Conservation (phyloP, 306 rosid species). For the Quercus bicolor region DNA sequence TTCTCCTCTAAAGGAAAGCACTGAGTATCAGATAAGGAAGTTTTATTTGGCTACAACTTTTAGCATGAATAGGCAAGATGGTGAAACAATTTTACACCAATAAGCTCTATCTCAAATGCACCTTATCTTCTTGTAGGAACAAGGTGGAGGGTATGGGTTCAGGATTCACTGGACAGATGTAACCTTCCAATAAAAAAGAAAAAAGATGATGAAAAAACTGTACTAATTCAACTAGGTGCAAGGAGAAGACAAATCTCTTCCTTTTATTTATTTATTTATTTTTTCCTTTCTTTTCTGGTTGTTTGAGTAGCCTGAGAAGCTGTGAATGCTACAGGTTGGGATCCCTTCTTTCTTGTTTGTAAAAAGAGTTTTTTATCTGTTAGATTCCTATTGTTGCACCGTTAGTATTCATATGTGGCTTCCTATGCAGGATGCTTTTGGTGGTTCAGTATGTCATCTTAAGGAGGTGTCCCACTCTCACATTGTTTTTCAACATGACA, state of each 20-base stretch:
- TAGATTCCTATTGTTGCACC: background rate
- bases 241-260: background rate
- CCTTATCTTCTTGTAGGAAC: background rate
- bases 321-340: background rate
- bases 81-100: background rate
- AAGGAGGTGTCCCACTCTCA: constrained; percentile 14
- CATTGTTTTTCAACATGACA: constrained; percentile 6
- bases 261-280: background rate
- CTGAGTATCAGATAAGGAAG: background rate
- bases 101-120: background rate
- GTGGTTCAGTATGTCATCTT: constrained; percentile 10
- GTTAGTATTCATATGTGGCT: background rate
- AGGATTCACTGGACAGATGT: background rate
- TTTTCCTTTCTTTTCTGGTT: background rate
- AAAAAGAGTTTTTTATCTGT: background rate
- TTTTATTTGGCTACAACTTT: background rate
- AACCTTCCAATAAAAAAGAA: background rate
- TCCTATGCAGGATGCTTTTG: constrained; percentile 16
- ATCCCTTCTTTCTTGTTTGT: background rate
- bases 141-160: background rate
- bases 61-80: background rate
- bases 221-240: background rate
- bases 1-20: background rate
- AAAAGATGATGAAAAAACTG: background rate
- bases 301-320: background rate